Percentiles rank a stretch among this genome's conserved stretches.
Conservation (phyloP, 306 rosid species). For the Cucurbita maxima region DNA sequence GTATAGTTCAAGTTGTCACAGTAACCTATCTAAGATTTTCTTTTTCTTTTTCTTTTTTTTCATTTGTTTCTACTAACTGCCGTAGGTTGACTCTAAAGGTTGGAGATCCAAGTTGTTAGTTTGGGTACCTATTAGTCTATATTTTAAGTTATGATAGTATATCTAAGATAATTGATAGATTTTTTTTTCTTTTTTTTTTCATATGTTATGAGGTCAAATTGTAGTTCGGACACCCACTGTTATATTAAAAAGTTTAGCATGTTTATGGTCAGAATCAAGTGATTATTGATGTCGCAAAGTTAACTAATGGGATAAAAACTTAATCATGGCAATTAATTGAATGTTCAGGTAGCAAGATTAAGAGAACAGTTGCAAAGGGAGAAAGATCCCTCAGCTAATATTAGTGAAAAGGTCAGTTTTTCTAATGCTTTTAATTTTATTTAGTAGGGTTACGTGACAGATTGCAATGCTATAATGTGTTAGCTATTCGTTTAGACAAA, state of each 20-base stretch:
- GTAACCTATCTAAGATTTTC: background rate
- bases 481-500: slow-evolving; percentile 25
- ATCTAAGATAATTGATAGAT: background rate
- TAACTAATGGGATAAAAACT: background rate
- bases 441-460: background rate
- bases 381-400: slow-evolving; percentile 34
- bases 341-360: slow-evolving; percentile 52
- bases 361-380: slow-evolving; percentile 58
- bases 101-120: background rate
- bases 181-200: background rate
- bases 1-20: background rate
- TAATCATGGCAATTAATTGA: background rate
- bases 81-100: background rate
- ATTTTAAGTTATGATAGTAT: background rate
- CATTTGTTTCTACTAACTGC: background rate
- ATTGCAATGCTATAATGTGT: slow-evolving; percentile 14
- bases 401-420: slow-evolving; percentile 34
- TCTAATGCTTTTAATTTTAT: background rate
- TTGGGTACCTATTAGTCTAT: background rate
- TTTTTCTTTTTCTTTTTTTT: background rate
- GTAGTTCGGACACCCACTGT: background rate
- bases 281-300: background rate
- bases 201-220: background rate
- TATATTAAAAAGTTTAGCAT: background rate
- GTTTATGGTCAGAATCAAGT: background rate